phyloP scores from a whole-genome alignment of 352 stramenopile genomes.

The Phytophthora pisi region DNA sequence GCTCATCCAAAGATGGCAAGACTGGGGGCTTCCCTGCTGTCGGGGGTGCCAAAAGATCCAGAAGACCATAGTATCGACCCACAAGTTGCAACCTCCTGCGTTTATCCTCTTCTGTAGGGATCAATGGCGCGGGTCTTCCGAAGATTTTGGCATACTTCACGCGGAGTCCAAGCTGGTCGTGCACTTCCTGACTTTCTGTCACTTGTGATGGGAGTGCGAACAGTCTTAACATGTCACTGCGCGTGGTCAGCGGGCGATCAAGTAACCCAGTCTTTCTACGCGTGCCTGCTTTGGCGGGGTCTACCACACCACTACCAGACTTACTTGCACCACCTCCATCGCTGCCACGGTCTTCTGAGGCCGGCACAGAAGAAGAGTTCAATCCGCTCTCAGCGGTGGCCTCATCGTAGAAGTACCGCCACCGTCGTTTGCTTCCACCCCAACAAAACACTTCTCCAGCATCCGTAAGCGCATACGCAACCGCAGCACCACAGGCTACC shows the following conservation, averaged over 20 bases:
- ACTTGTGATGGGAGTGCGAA: constrained; percentile 52
- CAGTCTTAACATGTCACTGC: constrained; percentile 72
- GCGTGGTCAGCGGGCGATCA: constrained; percentile 46
- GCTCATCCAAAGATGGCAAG: constrained; percentile 32
- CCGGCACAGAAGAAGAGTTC: neutral
- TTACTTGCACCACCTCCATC: constrained; percentile 6
- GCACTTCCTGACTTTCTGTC: constrained; percentile 32
- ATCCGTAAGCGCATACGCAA: constrained; percentile 74
- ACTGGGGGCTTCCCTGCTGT: constrained; percentile 10
- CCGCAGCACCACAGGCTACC: constrained; percentile 51
- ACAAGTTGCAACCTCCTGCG: constrained; percentile 46
- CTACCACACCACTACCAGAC: neutral
- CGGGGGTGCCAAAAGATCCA: constrained; percentile 25
- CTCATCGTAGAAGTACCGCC: constrained; percentile 77
- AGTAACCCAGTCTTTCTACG: constrained; percentile 5
- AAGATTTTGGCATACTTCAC: constrained; percentile 61
- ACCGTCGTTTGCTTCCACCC: constrained; percentile 72
- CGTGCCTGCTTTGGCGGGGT: neutral
- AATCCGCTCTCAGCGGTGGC: constrained; percentile 16
- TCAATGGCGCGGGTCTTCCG: constrained; percentile 42
- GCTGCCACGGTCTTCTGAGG: neutral
- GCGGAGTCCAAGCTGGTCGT: constrained; percentile 45
- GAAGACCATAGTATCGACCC: constrained; percentile 63
- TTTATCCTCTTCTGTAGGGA: constrained; percentile 54
- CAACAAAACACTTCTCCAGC: constrained; percentile 77